These are phyloP conservation scores for Lophiotrema nucula DNA, from an alignment of 495 filamentous ascomycete genomes.

Conservation along the genomic window DNA sequence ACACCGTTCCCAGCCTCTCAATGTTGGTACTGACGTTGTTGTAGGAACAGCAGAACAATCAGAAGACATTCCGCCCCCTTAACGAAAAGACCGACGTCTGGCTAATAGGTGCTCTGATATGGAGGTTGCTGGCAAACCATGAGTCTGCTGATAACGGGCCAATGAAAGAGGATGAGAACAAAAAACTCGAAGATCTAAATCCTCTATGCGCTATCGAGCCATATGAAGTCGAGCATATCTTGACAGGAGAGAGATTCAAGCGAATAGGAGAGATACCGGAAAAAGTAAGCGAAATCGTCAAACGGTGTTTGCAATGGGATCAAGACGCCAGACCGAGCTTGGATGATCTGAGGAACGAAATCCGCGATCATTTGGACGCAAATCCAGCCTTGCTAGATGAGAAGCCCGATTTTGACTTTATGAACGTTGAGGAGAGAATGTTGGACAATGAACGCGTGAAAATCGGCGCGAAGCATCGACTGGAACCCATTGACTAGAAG, in stretches of 20 bases:
- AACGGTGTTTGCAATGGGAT: not conserved
- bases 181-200: not conserved
- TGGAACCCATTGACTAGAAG: too few relatives aligned
- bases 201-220: not conserved
- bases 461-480: too few relatives aligned
- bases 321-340: not conserved
- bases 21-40: not conserved
- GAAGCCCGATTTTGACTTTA: not conserved
- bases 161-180: not conserved
- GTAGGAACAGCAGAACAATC: not conserved
- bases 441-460: too few relatives aligned
- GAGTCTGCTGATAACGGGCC: not conserved
- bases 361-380: not conserved
- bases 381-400: not conserved
- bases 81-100: conserved; percentile 3
- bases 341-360: not conserved
- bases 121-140: not conserved
- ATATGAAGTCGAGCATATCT: not conserved
- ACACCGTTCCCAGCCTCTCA: not conserved
- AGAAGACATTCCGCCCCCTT: not conserved
- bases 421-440: too few relatives aligned
- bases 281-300: not conserved
- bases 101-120: not conserved
- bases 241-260: not conserved
- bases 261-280: not conserved